Evolutionary conservation across 352 stramenopile species (phyloP).

Genomic region (Pythium sukuiense): DNA sequence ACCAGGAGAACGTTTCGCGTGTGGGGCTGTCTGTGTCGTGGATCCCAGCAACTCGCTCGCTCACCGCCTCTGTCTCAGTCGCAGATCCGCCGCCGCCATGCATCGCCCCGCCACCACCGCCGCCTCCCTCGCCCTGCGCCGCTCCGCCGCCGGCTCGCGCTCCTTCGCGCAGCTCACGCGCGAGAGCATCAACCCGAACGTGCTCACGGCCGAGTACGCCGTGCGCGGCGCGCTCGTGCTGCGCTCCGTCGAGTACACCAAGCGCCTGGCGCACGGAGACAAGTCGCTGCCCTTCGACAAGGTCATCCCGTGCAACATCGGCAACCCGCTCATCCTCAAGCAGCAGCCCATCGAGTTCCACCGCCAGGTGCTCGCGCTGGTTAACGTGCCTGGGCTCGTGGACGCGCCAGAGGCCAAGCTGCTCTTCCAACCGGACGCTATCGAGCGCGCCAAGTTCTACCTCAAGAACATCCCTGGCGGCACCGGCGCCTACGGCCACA

Average conservation of each 20-base stretch:
- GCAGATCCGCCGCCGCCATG: conserved; percentile 6
- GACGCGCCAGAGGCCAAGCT: conserved; percentile 73
- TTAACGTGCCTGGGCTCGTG: conserved; percentile 88
- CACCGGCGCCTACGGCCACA: conserved; percentile 93
- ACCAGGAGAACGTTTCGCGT: conserved; percentile 29
- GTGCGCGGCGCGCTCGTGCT: conserved; percentile 88
- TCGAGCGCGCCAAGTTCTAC: conserved; percentile 87
- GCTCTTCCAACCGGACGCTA: conserved; percentile 87
- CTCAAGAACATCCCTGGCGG: conserved; percentile 84
- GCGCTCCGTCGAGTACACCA: conserved; percentile 72
- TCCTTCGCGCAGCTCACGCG: conserved; percentile 73
- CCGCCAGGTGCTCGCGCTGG: conserved; percentile 90
- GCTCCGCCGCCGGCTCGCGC: conserved; percentile 30
- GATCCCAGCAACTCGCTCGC: neutral
- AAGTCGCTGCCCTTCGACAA: conserved; percentile 88
- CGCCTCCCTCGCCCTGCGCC: conserved; percentile 29
- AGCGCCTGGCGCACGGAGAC: conserved; percentile 61
- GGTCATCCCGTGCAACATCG: conserved; percentile 98
- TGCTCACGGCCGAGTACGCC: conserved; percentile 86
- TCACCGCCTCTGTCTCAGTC: neutral
- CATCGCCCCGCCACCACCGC: conserved; percentile 9
- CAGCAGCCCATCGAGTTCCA: conserved; percentile 95
- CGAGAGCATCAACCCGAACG: conserved; percentile 74
- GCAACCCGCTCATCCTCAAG: conserved; percentile 95
- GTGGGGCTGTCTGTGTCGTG: neutral